Percentiles rank a stretch among this genome's conserved stretches.
Evolutionary conservation across 495 filamentous ascomycete genomes (phyloP).

Genomic region (Neurospora sp.): DNA sequence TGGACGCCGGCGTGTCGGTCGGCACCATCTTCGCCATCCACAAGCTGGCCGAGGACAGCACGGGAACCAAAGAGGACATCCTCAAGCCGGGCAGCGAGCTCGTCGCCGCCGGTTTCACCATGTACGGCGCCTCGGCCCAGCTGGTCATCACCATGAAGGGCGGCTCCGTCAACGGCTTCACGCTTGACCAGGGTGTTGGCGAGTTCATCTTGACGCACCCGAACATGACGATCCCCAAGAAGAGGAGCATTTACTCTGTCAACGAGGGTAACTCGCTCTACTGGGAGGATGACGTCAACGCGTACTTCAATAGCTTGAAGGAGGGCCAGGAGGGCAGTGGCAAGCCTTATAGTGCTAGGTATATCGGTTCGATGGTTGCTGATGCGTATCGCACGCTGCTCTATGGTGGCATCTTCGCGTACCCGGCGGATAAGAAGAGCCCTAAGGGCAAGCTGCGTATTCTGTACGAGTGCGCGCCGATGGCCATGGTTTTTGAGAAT

Average conservation of each 20-base stretch:
- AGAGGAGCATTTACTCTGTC: conserved; percentile 87
- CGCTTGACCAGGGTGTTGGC: conserved; percentile 87
- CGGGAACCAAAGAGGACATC: conserved; percentile 68
- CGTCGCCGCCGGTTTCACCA: conserved; percentile 92
- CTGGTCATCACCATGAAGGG: conserved; percentile 95
- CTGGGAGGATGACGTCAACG: conserved; percentile 83
- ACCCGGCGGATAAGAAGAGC: conserved; percentile 95
- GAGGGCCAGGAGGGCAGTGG: conserved; percentile 50
- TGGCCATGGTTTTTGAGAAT: conserved; percentile 99
- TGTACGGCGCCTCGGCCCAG: conserved; percentile 97
- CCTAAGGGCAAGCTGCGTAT: conserved; percentile 97
- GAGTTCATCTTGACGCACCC: conserved; percentile 99
- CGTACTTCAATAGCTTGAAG: conserved; percentile 85
- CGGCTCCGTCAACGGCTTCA: conserved; percentile 91
- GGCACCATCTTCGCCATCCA: conserved; percentile 97
- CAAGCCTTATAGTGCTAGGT: conserved; percentile 91
- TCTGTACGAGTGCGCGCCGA: conserved; percentile 95
- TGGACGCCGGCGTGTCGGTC: conserved; percentile 95
- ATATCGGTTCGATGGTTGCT: conserved; percentile 97
- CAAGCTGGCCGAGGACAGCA: conserved; percentile 65
- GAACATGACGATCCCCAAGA: conserved; percentile 75
- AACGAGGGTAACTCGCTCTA: conserved; percentile 97
- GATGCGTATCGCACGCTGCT: conserved; percentile 93
- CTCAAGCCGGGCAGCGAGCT: conserved; percentile 82
- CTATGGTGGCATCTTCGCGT: conserved; percentile 95